These are phyloP conservation scores for Aegilops sharonensis DNA, from an alignment of 176 grass and related monocot genomes.

Conservation along the genomic window DNA sequence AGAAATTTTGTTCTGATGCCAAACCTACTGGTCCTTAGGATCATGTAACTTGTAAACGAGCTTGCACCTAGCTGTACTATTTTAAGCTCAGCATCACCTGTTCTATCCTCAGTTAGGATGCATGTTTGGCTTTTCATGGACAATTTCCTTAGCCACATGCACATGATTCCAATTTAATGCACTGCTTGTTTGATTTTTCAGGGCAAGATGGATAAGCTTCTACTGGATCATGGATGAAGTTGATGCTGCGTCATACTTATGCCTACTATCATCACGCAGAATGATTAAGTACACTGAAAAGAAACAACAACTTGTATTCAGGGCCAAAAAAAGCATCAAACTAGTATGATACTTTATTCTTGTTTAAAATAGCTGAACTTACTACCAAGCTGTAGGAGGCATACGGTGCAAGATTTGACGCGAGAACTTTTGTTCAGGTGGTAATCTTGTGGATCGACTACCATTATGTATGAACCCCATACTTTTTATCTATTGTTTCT, in stretches of 20 bases:
- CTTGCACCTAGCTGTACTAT: background rate
- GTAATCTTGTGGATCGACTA: background rate
- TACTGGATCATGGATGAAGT: background rate
- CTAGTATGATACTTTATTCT: background rate
- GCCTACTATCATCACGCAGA: background rate
- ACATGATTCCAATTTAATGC: background rate
- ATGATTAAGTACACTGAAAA: background rate
- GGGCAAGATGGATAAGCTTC: background rate
- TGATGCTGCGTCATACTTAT: background rate
- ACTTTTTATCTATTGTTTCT: background rate
- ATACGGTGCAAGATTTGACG: background rate
- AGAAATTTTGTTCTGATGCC: background rate
- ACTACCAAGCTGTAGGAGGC: background rate
- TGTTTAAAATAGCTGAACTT: background rate
- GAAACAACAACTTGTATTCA: background rate
- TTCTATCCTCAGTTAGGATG: background rate
- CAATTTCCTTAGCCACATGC: background rate
- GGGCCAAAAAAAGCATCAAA: background rate
- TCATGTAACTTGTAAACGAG: background rate
- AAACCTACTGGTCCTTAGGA: background rate
- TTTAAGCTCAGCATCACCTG: background rate
- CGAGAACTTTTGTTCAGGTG: background rate
- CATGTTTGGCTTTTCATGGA: background rate
- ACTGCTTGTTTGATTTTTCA: background rate
- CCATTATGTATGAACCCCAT: too few relatives aligned